Conservation (phyloP, 1,284 basidiomycete genomes). For the Cryptococcus sp. region DNA sequence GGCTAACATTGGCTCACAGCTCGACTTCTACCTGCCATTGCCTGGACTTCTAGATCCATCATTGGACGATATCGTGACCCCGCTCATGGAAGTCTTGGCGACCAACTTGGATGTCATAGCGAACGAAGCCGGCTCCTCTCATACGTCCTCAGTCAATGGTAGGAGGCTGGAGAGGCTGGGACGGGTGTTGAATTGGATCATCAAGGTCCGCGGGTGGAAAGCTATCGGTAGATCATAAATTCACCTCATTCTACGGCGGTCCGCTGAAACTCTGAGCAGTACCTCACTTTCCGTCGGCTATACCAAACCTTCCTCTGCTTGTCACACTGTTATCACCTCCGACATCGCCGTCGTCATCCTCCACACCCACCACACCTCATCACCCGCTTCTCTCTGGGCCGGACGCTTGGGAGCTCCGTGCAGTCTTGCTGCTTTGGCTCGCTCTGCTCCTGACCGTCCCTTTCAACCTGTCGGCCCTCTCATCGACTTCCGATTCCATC, state of each 20-base stretch:
- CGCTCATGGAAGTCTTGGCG: slow-evolving; percentile 71
- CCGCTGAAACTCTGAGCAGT: slow-evolving; percentile 12
- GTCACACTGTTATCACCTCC: slow-evolving; percentile 65
- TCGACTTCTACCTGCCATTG: slow-evolving; percentile 90
- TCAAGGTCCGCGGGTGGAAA: slow-evolving; percentile 91
- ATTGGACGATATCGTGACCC: slow-evolving; percentile 77
- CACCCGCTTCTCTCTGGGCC: slow-evolving; percentile 36
- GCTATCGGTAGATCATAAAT: slow-evolving; percentile 66
- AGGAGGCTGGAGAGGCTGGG: slow-evolving; percentile 52
- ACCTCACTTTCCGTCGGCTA: slow-evolving; percentile 67
- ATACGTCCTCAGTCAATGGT: background rate
- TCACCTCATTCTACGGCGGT: no score
- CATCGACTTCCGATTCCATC: slow-evolving; percentile 10
- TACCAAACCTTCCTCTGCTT: slow-evolving; percentile 75
- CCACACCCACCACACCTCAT: slow-evolving; percentile 47
- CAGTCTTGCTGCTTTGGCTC: slow-evolving; percentile 86
- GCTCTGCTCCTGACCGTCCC: slow-evolving; percentile 92
- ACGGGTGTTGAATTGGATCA: slow-evolving; percentile 73
- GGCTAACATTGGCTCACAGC: slow-evolving; percentile 56
- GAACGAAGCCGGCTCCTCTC: slow-evolving; percentile 36
- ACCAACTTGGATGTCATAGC: slow-evolving; percentile 59
- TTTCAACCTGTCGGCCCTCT: slow-evolving; percentile 81
- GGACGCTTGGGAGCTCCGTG: slow-evolving; percentile 76
- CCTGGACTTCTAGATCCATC: slow-evolving; percentile 94
- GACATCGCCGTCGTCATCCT: slow-evolving; percentile 53